These are phyloP conservation scores for Phytophthora syringae DNA, from an alignment of 352 stramenopile species.

Conservation along the genomic window DNA sequence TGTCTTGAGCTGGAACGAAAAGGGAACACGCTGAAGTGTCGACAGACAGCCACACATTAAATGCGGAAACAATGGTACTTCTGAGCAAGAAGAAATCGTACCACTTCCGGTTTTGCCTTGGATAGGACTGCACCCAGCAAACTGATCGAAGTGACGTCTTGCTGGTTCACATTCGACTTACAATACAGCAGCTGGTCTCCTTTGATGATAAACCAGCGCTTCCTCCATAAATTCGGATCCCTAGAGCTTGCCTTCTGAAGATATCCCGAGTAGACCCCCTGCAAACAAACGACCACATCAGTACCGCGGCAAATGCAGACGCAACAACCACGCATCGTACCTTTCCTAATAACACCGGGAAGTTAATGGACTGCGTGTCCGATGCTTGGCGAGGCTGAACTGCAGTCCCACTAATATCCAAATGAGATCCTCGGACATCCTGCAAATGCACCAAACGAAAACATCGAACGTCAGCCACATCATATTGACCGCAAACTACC, in stretches of 20 bases:
- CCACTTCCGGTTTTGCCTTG: constrained; percentile 78
- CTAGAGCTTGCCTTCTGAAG: constrained; percentile 86
- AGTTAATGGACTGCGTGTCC: constrained; percentile 61
- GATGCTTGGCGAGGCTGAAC: constrained; percentile 31
- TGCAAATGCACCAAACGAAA: constrained; percentile 33
- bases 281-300: background rate
- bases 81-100: constrained; percentile 31
- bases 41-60: background rate
- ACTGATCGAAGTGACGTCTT: constrained; percentile 83
- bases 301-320: background rate
- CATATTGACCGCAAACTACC: background rate
- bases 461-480: background rate
- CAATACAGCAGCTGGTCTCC: constrained; percentile 87
- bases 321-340: constrained; percentile 22
- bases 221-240: constrained; percentile 80
- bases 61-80: too few species aligned
- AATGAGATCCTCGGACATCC: constrained; percentile 72
- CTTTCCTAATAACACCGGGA: constrained; percentile 77
- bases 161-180: constrained; percentile 84
- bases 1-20: constrained; percentile 84
- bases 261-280: constrained; percentile 81
- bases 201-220: constrained; percentile 89
- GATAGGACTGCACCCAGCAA: constrained; percentile 76
- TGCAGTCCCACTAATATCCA: constrained; percentile 68
- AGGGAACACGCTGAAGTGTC: constrained; percentile 56